Evolutionary conservation across 495 filamentous ascomycete genomes (phyloP).

Genomic region (Tuber borchii): DNA sequence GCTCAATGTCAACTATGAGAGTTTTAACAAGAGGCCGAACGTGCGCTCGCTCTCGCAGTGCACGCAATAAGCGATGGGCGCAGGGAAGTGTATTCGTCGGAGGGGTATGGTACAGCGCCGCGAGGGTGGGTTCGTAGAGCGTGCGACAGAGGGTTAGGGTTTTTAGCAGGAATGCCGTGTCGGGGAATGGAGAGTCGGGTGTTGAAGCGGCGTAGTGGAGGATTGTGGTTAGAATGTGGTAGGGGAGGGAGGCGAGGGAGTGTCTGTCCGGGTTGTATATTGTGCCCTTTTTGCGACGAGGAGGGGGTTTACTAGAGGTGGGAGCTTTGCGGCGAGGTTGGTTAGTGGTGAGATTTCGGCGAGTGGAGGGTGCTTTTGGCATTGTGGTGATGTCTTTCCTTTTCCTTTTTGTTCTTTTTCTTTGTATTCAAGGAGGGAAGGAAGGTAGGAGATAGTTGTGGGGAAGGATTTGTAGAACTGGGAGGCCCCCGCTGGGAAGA

Average conservation of each 20-base stretch:
- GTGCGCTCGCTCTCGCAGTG: constrained; percentile 13
- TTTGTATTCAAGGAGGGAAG: neutral
- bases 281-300: neutral
- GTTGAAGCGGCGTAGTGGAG: constrained; percentile 19
- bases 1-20: constrained; percentile 22
- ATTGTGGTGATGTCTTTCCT: neutral
- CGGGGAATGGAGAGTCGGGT: constrained; percentile 10
- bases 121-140: constrained; percentile 30
- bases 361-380: neutral
- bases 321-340: neutral
- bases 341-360: neutral
- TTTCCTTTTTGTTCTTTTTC: neutral
- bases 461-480: neutral
- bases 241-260: constrained; percentile 31
- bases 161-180: constrained; percentile 26
- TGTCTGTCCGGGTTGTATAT: constrained; percentile 18
- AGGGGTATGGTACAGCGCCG: constrained; percentile 23
- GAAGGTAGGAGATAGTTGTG: neutral
- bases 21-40: constrained; percentile 27
- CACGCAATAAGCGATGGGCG: constrained; percentile 16
- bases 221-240: constrained; percentile 31
- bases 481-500: neutral
- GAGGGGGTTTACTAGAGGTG: neutral
- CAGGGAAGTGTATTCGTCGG: constrained; percentile 12
- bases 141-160: constrained; percentile 30